A percentile compares a stretch with the other conserved stretches of the same genome.
These are phyloP conservation scores for Conticribra guillardii DNA, from an alignment of 108 stramenopile genomes.

Conservation along the genomic window DNA sequence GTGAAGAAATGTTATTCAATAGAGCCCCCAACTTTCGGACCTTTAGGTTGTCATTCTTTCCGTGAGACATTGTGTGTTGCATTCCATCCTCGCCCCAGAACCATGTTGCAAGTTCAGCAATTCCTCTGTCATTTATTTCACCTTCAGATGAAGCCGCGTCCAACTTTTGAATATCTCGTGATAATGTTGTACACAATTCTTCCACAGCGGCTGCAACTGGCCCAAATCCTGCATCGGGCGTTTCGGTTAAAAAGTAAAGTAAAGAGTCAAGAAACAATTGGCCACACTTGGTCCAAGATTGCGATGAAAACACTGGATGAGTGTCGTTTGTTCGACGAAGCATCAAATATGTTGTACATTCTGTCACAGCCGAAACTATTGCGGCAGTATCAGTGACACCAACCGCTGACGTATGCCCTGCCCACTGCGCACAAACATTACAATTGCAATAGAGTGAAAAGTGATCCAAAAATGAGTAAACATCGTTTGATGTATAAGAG, in stretches of 20 bases:
- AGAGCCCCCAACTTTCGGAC: conserved; percentile 18
- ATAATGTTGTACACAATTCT: conserved; percentile 33
- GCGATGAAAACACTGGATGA: conserved; percentile 8
- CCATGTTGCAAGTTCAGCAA: conserved; percentile 28
- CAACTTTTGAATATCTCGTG: conserved; percentile 35
- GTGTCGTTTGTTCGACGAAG: conserved; percentile 34
- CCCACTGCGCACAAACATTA: too few species aligned
- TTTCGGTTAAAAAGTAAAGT: conserved; percentile 29
- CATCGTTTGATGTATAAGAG: background rate
- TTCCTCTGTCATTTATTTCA: conserved; percentile 23
- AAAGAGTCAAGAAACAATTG: conserved; percentile 40
- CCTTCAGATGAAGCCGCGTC: conserved; percentile 17
- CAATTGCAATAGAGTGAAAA: background rate
- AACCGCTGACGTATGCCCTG: conserved; percentile 59
- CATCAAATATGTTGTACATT: conserved; percentile 68
- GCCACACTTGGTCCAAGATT: conserved; percentile 24
- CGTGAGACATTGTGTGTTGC: conserved; percentile 14
- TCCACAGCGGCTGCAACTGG: conserved; percentile 25
- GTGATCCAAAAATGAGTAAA: too few species aligned
- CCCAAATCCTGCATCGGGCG: conserved; percentile 14
- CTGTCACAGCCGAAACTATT: conserved; percentile 67
- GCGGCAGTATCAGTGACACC: conserved; percentile 53
- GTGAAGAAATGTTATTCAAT: conserved; percentile 6
- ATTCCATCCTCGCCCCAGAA: conserved; percentile 40
- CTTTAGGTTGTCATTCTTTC: conserved; percentile 14